Conservation (phyloP, 2,329 filamentous ascomycete species). For the Lecanicillium sp. region DNA sequence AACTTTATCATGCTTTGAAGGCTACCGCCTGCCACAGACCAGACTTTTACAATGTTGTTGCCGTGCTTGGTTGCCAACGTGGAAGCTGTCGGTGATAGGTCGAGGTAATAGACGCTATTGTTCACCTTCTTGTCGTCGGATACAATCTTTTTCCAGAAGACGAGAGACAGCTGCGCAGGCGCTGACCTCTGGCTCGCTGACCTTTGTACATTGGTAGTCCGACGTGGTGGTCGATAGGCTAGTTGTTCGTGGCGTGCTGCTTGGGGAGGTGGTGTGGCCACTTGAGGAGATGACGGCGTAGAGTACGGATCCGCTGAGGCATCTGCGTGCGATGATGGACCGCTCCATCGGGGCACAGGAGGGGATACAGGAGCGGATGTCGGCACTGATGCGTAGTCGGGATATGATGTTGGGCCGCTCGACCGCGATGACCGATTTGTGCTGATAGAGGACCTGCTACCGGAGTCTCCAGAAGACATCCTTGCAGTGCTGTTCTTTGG, state of each 20-base stretch:
- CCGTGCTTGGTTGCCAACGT: conserved; percentile 28
- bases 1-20: conserved; percentile 44
- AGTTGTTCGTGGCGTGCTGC: too few relatives aligned
- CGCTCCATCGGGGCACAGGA: too few relatives aligned
- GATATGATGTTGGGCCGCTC: not conserved
- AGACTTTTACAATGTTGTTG: conserved; percentile 82
- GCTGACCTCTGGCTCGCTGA: conserved; percentile 3
- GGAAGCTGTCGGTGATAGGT: conserved; percentile 24
- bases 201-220: conserved; percentile 1
- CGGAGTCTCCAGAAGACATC: conserved; percentile 1
- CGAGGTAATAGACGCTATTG: conserved; percentile 25
- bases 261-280: too few relatives aligned
- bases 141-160: conserved; percentile 15
- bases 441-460: conserved; percentile 7
- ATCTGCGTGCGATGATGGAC: too few relatives aligned
- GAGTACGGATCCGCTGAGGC: too few relatives aligned
- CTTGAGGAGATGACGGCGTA: too few relatives aligned
- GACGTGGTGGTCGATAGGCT: not conserved
- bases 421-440: conserved; percentile 4
- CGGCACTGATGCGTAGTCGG: not conserved
- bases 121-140: conserved; percentile 20
- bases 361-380: too few relatives aligned
- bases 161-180: conserved; percentile 1
- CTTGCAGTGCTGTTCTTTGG: not conserved
- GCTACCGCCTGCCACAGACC: conserved; percentile 75